Conservation (phyloP, 2,329 filamentous ascomycete genomes). For the Anthostomella pinea region DNA sequence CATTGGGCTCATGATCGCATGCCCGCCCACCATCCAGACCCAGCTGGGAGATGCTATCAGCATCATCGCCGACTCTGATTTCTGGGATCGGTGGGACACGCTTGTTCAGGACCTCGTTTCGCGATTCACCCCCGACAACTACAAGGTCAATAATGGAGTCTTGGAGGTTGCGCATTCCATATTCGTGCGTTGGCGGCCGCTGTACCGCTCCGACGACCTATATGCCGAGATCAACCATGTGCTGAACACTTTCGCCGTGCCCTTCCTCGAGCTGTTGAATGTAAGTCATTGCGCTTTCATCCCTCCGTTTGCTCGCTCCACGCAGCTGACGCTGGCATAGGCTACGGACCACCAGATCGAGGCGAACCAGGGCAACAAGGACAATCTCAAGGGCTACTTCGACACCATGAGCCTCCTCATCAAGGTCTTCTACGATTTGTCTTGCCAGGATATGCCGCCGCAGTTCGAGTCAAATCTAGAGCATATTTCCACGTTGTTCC, state of each 20-base stretch:
- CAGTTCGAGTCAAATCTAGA: constrained; percentile 87
- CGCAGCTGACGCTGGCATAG: constrained; percentile 34
- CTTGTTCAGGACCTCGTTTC: constrained; percentile 90
- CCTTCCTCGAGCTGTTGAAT: constrained; percentile 77
- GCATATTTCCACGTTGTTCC: constrained; percentile 72
- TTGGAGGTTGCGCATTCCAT: constrained; percentile 97
- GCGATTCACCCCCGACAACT: constrained; percentile 77
- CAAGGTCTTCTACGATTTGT: constrained; percentile 93
- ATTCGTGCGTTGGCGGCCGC: constrained; percentile 90
- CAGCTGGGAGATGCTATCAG: constrained; percentile 97
- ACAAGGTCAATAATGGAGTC: constrained; percentile 86
- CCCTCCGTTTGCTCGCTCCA: neutral
- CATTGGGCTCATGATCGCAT: constrained; percentile 93
- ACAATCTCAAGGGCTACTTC: constrained; percentile 72
- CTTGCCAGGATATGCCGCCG: constrained; percentile 93
- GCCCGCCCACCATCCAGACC: constrained; percentile 81
- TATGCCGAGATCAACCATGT: constrained; percentile 98
- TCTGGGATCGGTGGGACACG: constrained; percentile 96
- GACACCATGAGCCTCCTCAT: constrained; percentile 83
- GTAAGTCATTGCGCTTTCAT: constrained; percentile 50
- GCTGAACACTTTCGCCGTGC: constrained; percentile 74
- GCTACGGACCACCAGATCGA: constrained; percentile 70
- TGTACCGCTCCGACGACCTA: constrained; percentile 89
- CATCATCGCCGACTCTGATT: constrained; percentile 96
- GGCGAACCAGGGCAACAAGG: constrained; percentile 72